Percentiles rank a stretch among this genome's conserved stretches.
Conservation (phyloP, 1,284 basidiomycete genomes). For the Ustilago curta region DNA sequence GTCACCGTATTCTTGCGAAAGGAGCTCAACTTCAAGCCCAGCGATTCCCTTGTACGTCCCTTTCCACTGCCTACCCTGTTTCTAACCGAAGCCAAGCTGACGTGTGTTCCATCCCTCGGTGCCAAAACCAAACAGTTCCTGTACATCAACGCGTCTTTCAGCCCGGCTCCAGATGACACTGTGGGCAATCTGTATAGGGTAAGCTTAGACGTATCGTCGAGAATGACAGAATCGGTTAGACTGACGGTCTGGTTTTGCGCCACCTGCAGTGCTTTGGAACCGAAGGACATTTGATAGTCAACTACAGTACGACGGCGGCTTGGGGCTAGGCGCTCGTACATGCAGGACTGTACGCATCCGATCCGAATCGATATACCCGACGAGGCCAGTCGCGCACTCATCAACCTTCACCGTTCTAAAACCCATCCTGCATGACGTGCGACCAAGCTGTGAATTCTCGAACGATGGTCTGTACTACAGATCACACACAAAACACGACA, state of each 20-base stretch:
- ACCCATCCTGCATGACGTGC: background rate
- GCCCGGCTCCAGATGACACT: slow-evolving; percentile 90
- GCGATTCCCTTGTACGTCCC: slow-evolving; percentile 84
- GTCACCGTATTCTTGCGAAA: slow-evolving; percentile 93
- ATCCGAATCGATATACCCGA: slow-evolving; percentile 22
- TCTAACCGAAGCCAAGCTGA: background rate
- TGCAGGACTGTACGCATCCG: too few species aligned
- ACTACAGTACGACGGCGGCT: slow-evolving; percentile 66
- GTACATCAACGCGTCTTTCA: slow-evolving; percentile 98
- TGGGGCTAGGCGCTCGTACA: slow-evolving; percentile 51
- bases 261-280: slow-evolving; percentile 61
- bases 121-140: slow-evolving; percentile 78
- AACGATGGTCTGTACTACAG: too few species aligned
- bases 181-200: slow-evolving; percentile 82
- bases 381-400: slow-evolving; percentile 2
- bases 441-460: background rate
- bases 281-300: slow-evolving; percentile 66
- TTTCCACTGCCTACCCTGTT: background rate
- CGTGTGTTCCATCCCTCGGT: background rate
- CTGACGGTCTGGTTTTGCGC: background rate
- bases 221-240: too few species aligned
- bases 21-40: slow-evolving; percentile 87
- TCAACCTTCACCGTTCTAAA: background rate
- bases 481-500: background rate
- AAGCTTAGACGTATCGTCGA: slow-evolving; percentile 13